phyloP scores from a whole-genome alignment of 2,329 filamentous ascomycete genomes.

The Parastagonospora avenae region DNA sequence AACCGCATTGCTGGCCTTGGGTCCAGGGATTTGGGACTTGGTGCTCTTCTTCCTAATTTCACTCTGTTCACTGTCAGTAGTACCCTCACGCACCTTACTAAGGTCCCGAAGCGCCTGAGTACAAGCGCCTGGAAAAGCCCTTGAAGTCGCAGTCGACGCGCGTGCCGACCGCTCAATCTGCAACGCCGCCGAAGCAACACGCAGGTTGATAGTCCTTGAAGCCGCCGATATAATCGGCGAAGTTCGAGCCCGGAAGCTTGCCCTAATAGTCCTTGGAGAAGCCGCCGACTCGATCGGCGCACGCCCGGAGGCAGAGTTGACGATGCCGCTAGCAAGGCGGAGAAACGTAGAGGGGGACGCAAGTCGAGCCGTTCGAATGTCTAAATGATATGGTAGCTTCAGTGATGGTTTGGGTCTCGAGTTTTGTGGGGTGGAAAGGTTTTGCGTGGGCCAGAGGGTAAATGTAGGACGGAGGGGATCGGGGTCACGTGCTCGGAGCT shows the following conservation, averaged over 20 bases:
- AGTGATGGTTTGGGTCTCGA: neutral
- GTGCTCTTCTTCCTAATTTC: neutral
- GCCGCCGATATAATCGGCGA: neutral
- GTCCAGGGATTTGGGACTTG: neutral
- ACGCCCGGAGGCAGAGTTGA: neutral
- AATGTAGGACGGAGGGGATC: neutral
- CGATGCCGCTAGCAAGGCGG: neutral
- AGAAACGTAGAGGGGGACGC: neutral
- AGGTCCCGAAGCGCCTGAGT: neutral
- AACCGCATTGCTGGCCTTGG: neutral
- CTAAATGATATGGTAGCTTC: neutral
- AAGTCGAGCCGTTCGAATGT: constrained; percentile 4
- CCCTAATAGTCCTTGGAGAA: constrained; percentile 1
- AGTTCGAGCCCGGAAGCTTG: neutral
- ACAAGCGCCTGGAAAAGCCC: neutral
- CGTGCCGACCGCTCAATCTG: neutral
- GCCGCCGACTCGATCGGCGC: constrained; percentile 5
- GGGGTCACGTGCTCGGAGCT: neutral
- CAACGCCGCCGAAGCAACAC: neutral
- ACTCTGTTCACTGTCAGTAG: neutral
- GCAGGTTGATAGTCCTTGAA: constrained; percentile 1
- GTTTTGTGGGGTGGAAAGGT: neutral
- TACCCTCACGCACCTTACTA: neutral
- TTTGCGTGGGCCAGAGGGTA: neutral
- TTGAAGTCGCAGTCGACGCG: constrained; percentile 1